A percentile compares a stretch with the other conserved stretches of the same genome.
These are phyloP conservation scores for Hyaloperonospora brassicae DNA, from an alignment of 352 stramenopile species.

Conservation along the genomic window DNA sequence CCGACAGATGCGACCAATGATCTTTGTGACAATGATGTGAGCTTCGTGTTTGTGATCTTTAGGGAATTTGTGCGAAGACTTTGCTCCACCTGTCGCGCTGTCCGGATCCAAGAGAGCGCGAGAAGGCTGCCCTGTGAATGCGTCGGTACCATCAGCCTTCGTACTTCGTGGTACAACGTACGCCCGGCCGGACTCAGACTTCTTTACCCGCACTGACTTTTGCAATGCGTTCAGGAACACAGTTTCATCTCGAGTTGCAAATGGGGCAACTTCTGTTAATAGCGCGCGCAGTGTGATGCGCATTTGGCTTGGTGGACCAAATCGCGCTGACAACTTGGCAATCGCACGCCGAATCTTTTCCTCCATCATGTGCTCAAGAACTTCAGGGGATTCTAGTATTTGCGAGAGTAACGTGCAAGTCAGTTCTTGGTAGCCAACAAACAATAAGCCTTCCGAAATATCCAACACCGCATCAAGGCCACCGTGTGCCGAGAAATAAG, in stretches of 20 bases:
- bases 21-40: conserved; percentile 49
- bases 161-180: conserved; percentile 57
- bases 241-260: conserved; percentile 66
- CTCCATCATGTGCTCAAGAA: conserved; percentile 82
- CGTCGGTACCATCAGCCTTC: conserved; percentile 17
- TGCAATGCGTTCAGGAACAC: conserved; percentile 68
- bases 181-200: conserved; percentile 66
- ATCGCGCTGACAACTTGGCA: conserved; percentile 61
- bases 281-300: conserved; percentile 73
- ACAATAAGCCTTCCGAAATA: conserved; percentile 37
- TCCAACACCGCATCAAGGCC: conserved; percentile 58
- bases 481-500: conserved; percentile 38
- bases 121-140: conserved; percentile 3
- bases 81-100: conserved; percentile 21
- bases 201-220: conserved; percentile 65
- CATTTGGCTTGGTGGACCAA: conserved; percentile 65
- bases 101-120: conserved; percentile 11
- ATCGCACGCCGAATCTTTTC: conserved; percentile 76
- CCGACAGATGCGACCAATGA: conserved; percentile 46
- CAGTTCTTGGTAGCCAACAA: conserved; percentile 66
- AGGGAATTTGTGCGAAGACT: conserved; percentile 40
- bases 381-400: conserved; percentile 69
- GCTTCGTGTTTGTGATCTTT: conserved; percentile 66
- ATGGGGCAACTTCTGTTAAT: conserved; percentile 66
- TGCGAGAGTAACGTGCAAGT: conserved; percentile 64